Percentiles rank a stretch among this genome's conserved stretches.
Evolutionary conservation across 2,329 filamentous ascomycete species (phyloP).

Genomic region (Magnaporthales sp.): DNA sequence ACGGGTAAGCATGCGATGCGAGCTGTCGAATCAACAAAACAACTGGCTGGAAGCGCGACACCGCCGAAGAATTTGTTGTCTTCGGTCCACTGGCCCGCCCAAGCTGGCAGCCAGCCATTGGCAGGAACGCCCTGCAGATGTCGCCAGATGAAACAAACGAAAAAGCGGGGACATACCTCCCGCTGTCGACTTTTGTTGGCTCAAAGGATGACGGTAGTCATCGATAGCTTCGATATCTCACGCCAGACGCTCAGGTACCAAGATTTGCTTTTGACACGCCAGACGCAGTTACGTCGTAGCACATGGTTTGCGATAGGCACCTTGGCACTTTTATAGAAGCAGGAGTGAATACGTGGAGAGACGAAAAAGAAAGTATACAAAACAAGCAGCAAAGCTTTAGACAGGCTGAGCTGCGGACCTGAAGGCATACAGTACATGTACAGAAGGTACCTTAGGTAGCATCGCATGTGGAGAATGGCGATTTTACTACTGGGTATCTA

Average conservation of each 20-base stretch:
- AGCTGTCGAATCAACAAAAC: neutral
- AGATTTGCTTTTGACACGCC: neutral
- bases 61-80: neutral
- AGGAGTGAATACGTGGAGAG: neutral
- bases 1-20: neutral
- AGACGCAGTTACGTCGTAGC: neutral
- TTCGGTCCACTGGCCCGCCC: neutral
- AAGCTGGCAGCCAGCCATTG: conserved; percentile 12
- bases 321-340: neutral
- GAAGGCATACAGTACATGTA: no score
- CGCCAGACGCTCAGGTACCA: neutral
- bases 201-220: neutral
- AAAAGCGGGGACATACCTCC: neutral
- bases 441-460: neutral
- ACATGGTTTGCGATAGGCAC: neutral
- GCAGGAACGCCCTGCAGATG: conserved; percentile 11
- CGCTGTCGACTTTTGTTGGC: neutral
- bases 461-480: neutral
- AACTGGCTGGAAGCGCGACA: neutral
- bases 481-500: no score
- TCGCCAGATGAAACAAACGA: conserved; percentile 22
- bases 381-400: neutral
- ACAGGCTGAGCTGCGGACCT: neutral
- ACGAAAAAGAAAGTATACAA: neutral
- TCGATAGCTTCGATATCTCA: neutral